Base-by-base conservation (phyloP, 768 basidiomycete species). In the Hygrophorus pudorinus region DNA sequence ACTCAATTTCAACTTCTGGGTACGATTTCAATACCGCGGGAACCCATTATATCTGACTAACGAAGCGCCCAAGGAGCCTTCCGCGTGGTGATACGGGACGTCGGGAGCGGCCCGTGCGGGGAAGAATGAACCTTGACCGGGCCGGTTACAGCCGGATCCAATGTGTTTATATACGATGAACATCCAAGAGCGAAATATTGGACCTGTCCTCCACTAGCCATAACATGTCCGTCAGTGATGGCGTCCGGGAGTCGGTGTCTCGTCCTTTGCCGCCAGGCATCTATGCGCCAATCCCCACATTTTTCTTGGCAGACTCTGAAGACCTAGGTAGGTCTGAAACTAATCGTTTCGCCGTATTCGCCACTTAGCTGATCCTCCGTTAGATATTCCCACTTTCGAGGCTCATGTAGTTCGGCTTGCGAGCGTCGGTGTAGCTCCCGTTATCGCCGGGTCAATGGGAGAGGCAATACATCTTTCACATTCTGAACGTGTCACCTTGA, bases 211-310 rank as follows among this genome's bases (percentile, higher is more conserved):
- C 21, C 38, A 24, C 24, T 24, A 39, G 12, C 20, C 38, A 21
- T 9, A 39, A 6, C 18, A 21, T 11, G 10, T 27, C n/a, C 20
- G 38, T 14, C 24, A 29, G 11, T 13, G 14, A 42, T 30, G 27
- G 14, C 27, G 13, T 30, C 28, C 27, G n/a, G 28, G 7, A 14
- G 9, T 27, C 6, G 2, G 13, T 24, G 34, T 12, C 20, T 17
- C 80, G 85, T 44, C 72, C 75, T 13, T 66, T 94, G 51, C 74
- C 67, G 44, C 61, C 86, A 17, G 89, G 91, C 35, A 76, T 94
- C 45, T 92, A 75, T 62, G 83, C 85, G 8, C 92, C 92, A 27
- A 77, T 94, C 54, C 87, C 82, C 27, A 78, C 89, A 12, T 93
- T 94, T 68, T 92, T 89, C 70, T 59, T 79, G 14, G 68, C 71